These are phyloP conservation scores for Talaromyces trachyspermus DNA, from an alignment of 495 filamentous ascomycete genomes.

Conservation along the genomic window DNA sequence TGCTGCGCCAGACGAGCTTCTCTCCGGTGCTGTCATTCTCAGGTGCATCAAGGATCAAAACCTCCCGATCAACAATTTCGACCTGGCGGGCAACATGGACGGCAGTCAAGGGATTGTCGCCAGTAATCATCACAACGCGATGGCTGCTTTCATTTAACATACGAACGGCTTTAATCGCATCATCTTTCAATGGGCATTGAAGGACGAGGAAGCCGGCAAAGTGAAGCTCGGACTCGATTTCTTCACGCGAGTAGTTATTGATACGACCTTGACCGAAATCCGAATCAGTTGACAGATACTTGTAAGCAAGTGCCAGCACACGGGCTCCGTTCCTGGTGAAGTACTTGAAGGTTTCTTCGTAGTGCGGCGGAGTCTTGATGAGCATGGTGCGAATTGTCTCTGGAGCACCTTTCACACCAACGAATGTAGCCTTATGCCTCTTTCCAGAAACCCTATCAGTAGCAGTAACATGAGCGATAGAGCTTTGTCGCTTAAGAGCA, in stretches of 20 bases:
- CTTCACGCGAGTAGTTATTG: slow-evolving; percentile 86
- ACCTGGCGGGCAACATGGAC: slow-evolving; percentile 93
- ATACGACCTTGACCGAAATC: slow-evolving; percentile 78
- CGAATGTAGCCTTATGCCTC: slow-evolving; percentile 75
- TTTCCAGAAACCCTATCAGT: slow-evolving; percentile 61
- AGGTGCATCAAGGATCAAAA: slow-evolving; percentile 88
- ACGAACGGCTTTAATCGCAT: slow-evolving; percentile 83
- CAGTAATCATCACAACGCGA: slow-evolving; percentile 98
- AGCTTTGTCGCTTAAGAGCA: slow-evolving; percentile 89
- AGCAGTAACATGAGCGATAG: slow-evolving; percentile 70
- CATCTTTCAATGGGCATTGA: slow-evolving; percentile 92
- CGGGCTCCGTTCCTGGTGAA: slow-evolving; percentile 92
- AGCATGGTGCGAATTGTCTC: slow-evolving; percentile 95
- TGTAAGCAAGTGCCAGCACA: slow-evolving; percentile 90
- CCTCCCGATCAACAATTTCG: slow-evolving; percentile 94
- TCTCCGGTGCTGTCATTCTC: slow-evolving; percentile 81
- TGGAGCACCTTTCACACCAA: slow-evolving; percentile 91
- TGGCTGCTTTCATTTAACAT: slow-evolving; percentile 99
- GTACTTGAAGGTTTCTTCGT: slow-evolving; percentile 97
- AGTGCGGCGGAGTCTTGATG: slow-evolving; percentile 70
- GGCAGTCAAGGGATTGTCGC: slow-evolving; percentile 94
- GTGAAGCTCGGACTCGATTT: slow-evolving; percentile 74
- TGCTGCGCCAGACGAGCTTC: slow-evolving; percentile 85
- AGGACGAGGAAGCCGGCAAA: slow-evolving; percentile 96
- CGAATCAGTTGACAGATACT: slow-evolving; percentile 69